These are phyloP conservation scores for Neospermospora avenae DNA, from an alignment of 2,329 filamentous ascomycete species.

Conservation along the genomic window DNA sequence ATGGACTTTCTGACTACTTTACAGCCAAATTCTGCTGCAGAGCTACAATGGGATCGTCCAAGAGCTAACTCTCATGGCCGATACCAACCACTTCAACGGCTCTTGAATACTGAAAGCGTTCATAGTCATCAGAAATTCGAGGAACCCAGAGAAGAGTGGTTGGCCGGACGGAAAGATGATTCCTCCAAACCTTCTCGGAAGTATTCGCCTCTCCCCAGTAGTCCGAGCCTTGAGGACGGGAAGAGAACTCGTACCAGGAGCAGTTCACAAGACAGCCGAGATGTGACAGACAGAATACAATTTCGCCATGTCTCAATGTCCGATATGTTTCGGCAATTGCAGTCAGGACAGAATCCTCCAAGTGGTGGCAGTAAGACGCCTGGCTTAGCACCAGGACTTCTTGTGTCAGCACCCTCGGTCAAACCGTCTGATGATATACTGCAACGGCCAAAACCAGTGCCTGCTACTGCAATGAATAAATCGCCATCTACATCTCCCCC, in stretches of 20 bases:
- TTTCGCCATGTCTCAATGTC: slow-evolving; percentile 1
- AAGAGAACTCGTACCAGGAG: not conserved
- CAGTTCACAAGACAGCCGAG: not conserved
- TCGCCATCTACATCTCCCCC: not conserved
- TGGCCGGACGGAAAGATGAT: too few species aligned
- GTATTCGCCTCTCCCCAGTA: not conserved
- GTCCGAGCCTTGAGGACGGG: not conserved
- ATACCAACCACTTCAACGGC: too few species aligned
- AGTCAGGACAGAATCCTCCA: not conserved
- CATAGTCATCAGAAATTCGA: too few species aligned
- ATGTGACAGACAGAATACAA: not conserved
- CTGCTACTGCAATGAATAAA: not conserved
- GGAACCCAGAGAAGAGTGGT: too few species aligned
- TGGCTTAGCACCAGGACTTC: not conserved
- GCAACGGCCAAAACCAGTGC: not conserved
- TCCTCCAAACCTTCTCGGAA: not conserved
- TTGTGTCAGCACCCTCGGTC: not conserved
- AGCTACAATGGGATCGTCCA: too few species aligned
- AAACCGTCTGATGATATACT: not conserved
- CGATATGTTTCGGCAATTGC: not conserved
- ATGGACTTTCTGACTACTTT: too few species aligned
- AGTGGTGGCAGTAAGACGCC: not conserved
- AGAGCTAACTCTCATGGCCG: too few species aligned
- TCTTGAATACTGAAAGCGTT: too few species aligned
- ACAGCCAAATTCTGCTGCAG: too few species aligned